Base-by-base conservation (phyloP, 2,329 filamentous ascomycete species). In the Diplodia scrobiculata region DNA sequence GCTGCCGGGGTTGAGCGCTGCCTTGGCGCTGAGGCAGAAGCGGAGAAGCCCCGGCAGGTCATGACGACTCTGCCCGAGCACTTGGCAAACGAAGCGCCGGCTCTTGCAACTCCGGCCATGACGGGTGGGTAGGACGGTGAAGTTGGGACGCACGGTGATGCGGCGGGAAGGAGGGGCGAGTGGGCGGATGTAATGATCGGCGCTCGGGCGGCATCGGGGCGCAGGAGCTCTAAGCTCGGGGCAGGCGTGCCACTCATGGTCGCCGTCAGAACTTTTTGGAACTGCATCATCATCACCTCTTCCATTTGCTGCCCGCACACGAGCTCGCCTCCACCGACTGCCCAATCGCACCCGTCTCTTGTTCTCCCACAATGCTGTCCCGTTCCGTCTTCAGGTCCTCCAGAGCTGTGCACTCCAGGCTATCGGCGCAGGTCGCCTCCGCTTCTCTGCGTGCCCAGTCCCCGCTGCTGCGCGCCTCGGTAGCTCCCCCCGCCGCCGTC, bases 371-470 rank as follows among this genome's bases (percentile, higher is more conserved):
- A 66, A 82, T 84, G 80, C 79, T 84, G 68, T 82, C 83, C 76
- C 80, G 81, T 76, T 79, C 80, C 69, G 70, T 84, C 68, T 72
- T 84, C 69, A 77, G 83, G 68, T 81, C 82, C 71, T 82, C 78
- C 68, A 77, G 79, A 65, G 70, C 63, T 72, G 73, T 67, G 68
- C 50, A 29, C 58, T 62, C 58, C 58, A 62, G 29, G 29, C n/a
- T 62, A 50, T 62, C 68, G 17, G 59, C 77, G 76, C 76, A 69
- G 78, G 77, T 75, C 71, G 78, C 66, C 70, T 79, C 72, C 71
- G 75, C 71, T 73, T 78, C 70, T 68, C 74, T 73, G 70, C 72
- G 71, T 71, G 71, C 72, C 64, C 73, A 73, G 58, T 50, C 45
- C 5, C 50, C 75, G 70, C 70, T 67, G 59, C 67, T 71, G 71